Percentiles rank a stretch among this genome's conserved stretches.
phyloP scores from a whole-genome alignment of 192 early-diverging fungal species.

The Gonapodya sp. region DNA sequence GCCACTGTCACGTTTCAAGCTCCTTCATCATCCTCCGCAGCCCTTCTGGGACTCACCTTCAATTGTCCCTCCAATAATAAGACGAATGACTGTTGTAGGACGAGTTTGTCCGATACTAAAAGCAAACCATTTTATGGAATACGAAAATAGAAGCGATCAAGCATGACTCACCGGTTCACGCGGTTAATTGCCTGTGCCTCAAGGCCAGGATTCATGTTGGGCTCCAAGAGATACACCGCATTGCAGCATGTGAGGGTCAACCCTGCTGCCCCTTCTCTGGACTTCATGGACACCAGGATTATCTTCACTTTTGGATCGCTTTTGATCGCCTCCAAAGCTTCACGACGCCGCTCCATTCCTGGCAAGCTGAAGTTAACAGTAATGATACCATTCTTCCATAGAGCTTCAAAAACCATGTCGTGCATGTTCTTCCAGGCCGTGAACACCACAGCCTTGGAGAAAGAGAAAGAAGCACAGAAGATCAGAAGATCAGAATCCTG shows the following conservation, averaged over 20 bases:
- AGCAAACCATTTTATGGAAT: not conserved
- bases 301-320: not conserved
- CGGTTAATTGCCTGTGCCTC: not conserved
- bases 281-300: not conserved
- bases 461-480: not conserved
- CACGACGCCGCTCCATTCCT: not conserved
- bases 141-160: no score
- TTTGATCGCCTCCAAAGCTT: not conserved
- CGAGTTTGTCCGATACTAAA: constrained; percentile 6
- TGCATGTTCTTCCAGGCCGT: not conserved
- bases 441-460: not conserved
- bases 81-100: not conserved
- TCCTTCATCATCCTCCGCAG: not conserved
- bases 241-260: constrained; percentile 8
- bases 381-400: not conserved
- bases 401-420: not conserved
- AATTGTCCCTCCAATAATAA: not conserved
- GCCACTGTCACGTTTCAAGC: not conserved
- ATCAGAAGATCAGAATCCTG: not conserved
- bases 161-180: not conserved
- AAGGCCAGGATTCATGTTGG: not conserved
- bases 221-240: not conserved
- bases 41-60: not conserved
- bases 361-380: not conserved
- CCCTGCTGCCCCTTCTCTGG: not conserved